Evolutionary conservation across 148 eudicot genomes (phyloP).

Genomic region (Silene latifolia): DNA sequence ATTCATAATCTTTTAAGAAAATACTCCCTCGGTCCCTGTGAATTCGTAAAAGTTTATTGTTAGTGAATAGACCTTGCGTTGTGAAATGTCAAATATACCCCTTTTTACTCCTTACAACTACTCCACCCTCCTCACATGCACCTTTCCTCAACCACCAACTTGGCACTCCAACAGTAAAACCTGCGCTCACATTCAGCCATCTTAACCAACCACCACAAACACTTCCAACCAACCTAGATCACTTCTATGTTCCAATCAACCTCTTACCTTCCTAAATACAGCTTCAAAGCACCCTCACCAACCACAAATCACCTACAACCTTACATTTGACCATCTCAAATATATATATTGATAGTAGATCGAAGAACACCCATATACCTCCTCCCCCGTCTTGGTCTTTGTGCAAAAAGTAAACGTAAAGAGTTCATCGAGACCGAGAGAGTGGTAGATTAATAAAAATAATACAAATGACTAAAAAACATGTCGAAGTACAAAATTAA

Average conservation of each 20-base stretch:
- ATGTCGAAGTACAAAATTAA: background rate
- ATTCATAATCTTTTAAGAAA: background rate
- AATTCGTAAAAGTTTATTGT: background rate
- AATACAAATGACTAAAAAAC: slow-evolving; percentile 4
- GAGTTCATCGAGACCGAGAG: background rate
- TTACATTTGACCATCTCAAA: background rate
- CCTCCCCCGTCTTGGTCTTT: background rate
- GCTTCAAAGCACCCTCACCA: background rate
- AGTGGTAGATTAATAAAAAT: background rate
- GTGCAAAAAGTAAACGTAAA: background rate
- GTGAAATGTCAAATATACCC: background rate
- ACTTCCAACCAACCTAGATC: background rate
- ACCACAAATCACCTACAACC: background rate
- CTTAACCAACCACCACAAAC: background rate
- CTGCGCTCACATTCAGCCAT: background rate
- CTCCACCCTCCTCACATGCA: background rate
- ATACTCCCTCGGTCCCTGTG: background rate
- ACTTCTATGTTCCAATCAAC: background rate
- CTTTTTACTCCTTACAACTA: background rate
- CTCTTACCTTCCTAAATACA: background rate
- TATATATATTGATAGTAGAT: too few relatives aligned
- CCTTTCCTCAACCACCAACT: background rate
- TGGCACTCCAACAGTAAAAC: background rate
- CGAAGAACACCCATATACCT: too few relatives aligned
- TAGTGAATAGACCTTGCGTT: background rate